These are phyloP conservation scores for Eryngium alpinum DNA, from an alignment of 140 eudicot genomes.

Conservation along the genomic window DNA sequence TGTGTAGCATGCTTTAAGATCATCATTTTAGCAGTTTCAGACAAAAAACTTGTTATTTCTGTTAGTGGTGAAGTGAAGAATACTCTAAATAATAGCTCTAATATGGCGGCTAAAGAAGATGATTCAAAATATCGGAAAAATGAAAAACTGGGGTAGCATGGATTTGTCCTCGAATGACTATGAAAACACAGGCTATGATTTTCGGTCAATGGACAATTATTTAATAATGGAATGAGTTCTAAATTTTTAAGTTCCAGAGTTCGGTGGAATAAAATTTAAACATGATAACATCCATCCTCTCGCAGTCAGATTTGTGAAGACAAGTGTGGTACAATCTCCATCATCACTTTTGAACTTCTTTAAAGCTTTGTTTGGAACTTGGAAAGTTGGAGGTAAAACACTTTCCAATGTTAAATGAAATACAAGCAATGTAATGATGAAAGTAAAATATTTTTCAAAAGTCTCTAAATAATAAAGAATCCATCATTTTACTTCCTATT, in stretches of 20 bases:
- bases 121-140: conserved; percentile 21
- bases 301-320: conserved; percentile 94
- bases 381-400: no score
- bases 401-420: no score
- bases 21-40: conserved; percentile 37
- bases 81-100: conserved; percentile 9
- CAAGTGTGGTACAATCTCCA: conserved; percentile 95
- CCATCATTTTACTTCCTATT: no score
- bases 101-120: conserved; percentile 18
- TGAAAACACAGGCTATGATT: conserved; percentile 69
- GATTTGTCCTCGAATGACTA: conserved; percentile 71
- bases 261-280: conserved; percentile 82
- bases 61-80: conserved; percentile 23
- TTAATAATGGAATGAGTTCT: no score
- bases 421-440: no score
- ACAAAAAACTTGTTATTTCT: conserved; percentile 51
- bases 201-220: conserved; percentile 75
- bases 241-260: no score
- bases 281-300: conserved; percentile 95
- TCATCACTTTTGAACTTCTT: conserved; percentile 73
- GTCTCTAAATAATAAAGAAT: no score
- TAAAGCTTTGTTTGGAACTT: no score
- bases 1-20: conserved; percentile 72
- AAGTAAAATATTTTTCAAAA: no score
- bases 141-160: conserved; percentile 43